Evolutionary conservation across 2,329 filamentous ascomycete genomes (phyloP).

Genomic region (Aphanoascus verrucosus): DNA sequence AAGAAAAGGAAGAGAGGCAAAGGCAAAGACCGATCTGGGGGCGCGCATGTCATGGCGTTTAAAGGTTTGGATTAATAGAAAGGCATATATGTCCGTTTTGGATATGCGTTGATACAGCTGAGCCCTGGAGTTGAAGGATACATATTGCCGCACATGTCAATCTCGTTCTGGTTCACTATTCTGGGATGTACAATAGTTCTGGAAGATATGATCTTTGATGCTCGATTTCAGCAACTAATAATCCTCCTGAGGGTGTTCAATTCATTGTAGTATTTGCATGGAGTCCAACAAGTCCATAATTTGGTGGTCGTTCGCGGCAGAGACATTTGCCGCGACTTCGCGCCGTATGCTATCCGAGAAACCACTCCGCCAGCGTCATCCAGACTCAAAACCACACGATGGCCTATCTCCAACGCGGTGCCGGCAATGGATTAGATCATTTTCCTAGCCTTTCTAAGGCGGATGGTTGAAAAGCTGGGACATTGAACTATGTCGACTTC

Average conservation of each 20-base stretch:
- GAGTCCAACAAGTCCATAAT: neutral
- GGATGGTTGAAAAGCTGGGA: neutral
- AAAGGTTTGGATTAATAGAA: slow-evolving; percentile 30
- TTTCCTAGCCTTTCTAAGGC: neutral
- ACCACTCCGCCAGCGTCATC: slow-evolving; percentile 2
- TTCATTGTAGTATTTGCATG: neutral
- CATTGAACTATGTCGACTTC: neutral
- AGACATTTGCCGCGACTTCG: slow-evolving; percentile 4
- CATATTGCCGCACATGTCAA: neutral
- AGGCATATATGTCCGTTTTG: slow-evolving; percentile 11
- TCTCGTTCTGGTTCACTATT: too few relatives aligned
- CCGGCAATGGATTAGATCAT: slow-evolving; percentile 5
- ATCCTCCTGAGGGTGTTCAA: too few relatives aligned
- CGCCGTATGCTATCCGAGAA: neutral
- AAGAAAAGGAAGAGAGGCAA: slow-evolving; percentile 39
- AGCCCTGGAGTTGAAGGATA: neutral
- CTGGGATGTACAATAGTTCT: neutral
- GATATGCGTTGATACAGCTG: too few relatives aligned
- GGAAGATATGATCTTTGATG: neutral
- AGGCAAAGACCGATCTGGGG: slow-evolving; percentile 32
- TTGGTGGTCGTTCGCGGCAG: neutral
- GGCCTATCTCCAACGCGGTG: neutral
- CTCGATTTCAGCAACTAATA: neutral
- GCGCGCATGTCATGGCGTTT: slow-evolving; percentile 35
- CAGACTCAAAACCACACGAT: neutral